These are phyloP conservation scores for Trichoderma atrobrunneum DNA, from an alignment of 2,329 filamentous ascomycete genomes.

Conservation along the genomic window DNA sequence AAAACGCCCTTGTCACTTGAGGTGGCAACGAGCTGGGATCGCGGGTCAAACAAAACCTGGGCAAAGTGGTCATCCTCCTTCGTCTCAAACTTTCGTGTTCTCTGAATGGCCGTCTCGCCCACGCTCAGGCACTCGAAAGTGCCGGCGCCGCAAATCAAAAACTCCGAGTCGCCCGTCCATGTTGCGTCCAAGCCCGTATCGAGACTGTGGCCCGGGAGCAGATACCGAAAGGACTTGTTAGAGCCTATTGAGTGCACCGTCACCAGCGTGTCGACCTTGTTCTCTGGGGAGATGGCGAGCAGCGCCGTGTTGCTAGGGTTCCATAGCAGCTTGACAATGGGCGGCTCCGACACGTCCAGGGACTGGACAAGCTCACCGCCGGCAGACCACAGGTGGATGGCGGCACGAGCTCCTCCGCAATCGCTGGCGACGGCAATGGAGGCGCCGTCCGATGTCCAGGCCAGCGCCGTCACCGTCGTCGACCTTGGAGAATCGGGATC, in stretches of 20 bases:
- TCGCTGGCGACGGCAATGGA: conserved; percentile 59
- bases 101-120: conserved; percentile 45
- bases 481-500: conserved; percentile 52
- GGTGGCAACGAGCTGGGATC: conserved; percentile 54
- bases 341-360: conserved; percentile 58
- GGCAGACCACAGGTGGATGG: conserved; percentile 55
- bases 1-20: conserved; percentile 58
- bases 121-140: conserved; percentile 49
- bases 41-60: conserved; percentile 55
- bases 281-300: conserved; percentile 56
- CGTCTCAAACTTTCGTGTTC: conserved; percentile 50
- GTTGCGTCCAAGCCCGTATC: conserved; percentile 54
- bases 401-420: conserved; percentile 44
- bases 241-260: conserved; percentile 50
- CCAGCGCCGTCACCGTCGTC: conserved; percentile 56
- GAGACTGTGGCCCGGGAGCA: conserved; percentile 50
- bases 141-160: conserved; percentile 58
- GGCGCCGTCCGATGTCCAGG: conserved; percentile 58
- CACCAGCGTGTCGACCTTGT: conserved; percentile 50
- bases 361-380: conserved; percentile 52
- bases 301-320: conserved; percentile 55
- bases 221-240: conserved; percentile 46
- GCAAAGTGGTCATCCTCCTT: conserved; percentile 53
- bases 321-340: conserved; percentile 61
- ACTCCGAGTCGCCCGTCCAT: conserved; percentile 59